phyloP scores from a whole-genome alignment of 2,329 filamentous ascomycete genomes.

The Monosporascus sp. region DNA sequence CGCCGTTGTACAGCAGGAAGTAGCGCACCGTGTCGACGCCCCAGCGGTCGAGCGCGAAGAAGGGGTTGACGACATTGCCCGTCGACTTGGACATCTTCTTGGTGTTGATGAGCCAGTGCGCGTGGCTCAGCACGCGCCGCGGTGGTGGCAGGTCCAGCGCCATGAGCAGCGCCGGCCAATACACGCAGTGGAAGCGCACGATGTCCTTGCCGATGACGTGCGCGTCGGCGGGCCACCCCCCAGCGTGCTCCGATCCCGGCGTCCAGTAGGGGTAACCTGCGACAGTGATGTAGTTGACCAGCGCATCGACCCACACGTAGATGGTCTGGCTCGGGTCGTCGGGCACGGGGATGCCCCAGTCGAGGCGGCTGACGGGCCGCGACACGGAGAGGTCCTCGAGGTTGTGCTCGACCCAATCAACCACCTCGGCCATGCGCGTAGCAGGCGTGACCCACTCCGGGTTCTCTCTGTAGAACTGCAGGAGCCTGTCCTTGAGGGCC shows the following conservation, averaged over 20 bases:
- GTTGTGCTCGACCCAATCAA: slow-evolving; percentile 68
- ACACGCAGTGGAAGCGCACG: slow-evolving; percentile 90
- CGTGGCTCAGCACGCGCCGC: slow-evolving; percentile 77
- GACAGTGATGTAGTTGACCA: slow-evolving; percentile 89
- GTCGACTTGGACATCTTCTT: slow-evolving; percentile 96
- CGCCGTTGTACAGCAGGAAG: slow-evolving; percentile 78
- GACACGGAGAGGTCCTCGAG: slow-evolving; percentile 88
- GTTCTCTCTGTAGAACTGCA: slow-evolving; percentile 74
- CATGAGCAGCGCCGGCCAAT: slow-evolving; percentile 96
- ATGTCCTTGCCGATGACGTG: slow-evolving; percentile 98
- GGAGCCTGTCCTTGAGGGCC: slow-evolving; percentile 69
- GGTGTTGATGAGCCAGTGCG: slow-evolving; percentile 88
- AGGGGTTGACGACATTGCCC: slow-evolving; percentile 92
- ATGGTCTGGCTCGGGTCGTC: slow-evolving; percentile 82
- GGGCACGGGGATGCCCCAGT: slow-evolving; percentile 87
- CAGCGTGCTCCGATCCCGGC: slow-evolving; percentile 54
- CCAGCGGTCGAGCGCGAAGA: slow-evolving; percentile 84
- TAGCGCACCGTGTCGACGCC: slow-evolving; percentile 84
- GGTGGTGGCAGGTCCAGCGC: slow-evolving; percentile 76
- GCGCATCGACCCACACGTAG: slow-evolving; percentile 96
- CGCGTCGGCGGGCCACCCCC: slow-evolving; percentile 84
- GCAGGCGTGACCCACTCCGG: slow-evolving; percentile 71
- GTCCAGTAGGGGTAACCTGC: slow-evolving; percentile 75
- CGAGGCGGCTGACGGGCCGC: slow-evolving; percentile 68
- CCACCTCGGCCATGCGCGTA: slow-evolving; percentile 70